These are phyloP conservation scores for Tylopilus sp. DNA, from an alignment of 1,284 basidiomycete genomes.

Conservation along the genomic window DNA sequence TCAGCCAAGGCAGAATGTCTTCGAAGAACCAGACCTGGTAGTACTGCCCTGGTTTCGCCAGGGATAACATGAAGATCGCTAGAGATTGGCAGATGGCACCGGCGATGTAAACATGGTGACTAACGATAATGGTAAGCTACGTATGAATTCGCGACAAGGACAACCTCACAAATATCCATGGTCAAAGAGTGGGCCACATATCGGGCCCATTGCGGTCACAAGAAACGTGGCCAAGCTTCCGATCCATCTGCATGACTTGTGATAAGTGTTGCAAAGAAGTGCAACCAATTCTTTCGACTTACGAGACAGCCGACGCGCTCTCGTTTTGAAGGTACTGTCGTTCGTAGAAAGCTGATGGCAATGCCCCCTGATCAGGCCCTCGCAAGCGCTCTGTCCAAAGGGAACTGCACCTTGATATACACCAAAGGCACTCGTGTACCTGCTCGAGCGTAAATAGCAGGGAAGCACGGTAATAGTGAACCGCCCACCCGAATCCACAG, in stretches of 20 bases:
- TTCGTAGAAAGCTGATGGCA: conserved; percentile 26
- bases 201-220: conserved; percentile 18
- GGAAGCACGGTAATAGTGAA: background rate
- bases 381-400: background rate
- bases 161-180: conserved; percentile 32
- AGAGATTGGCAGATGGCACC: conserved; percentile 29
- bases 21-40: conserved; percentile 29
- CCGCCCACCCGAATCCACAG: conserved; percentile 28
- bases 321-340: conserved; percentile 32
- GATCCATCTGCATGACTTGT: conserved; percentile 26
- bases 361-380: background rate
- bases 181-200: conserved; percentile 30
- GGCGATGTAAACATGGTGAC: conserved; percentile 14
- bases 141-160: background rate
- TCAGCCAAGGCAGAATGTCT: background rate
- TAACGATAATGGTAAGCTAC: conserved; percentile 1
- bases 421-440: conserved; percentile 28
- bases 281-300: background rate
- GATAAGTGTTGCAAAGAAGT: background rate
- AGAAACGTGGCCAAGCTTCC: conserved; percentile 25
- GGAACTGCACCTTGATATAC: conserved; percentile 34
- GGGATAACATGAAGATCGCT: conserved; percentile 37
- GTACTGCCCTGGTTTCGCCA: conserved; percentile 32
- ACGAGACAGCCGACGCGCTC: conserved; percentile 32
- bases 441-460: conserved; percentile 2